phyloP scores from a whole-genome alignment of 2,329 filamentous ascomycete genomes.

The Arthrobotrys sphaeroides region DNA sequence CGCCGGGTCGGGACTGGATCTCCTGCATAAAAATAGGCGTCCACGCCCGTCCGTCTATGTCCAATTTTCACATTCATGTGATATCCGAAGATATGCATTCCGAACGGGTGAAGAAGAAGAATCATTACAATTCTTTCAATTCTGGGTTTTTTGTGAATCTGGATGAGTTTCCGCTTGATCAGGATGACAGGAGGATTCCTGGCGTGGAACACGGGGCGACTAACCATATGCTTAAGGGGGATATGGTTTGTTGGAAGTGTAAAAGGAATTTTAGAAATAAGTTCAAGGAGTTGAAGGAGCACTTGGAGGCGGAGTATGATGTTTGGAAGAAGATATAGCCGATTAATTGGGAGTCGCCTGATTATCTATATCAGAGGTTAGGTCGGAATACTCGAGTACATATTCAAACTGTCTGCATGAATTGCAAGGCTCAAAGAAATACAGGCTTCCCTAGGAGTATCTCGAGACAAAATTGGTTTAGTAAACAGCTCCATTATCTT shows the following conservation, averaged over 20 bases:
- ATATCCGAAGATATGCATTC: conserved; percentile 82
- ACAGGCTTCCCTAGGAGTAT: no score
- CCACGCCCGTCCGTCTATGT: conserved; percentile 90
- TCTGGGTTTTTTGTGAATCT: conserved; percentile 84
- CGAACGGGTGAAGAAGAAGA: conserved; percentile 76
- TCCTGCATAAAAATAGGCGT: conserved; percentile 78
- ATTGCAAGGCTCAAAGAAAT: no score
- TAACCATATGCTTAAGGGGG: conserved; percentile 70
- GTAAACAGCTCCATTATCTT: no score
- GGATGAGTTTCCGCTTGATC: conserved; percentile 78
- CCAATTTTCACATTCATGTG: conserved; percentile 88
- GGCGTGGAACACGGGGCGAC: conserved; percentile 63
- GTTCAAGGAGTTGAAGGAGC: conserved; percentile 77
- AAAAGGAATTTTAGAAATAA: conserved; percentile 75
- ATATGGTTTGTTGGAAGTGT: conserved; percentile 87
- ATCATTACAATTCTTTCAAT: conserved; percentile 86
- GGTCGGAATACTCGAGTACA: no score
- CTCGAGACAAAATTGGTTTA: no score
- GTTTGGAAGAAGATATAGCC: conserved; percentile 70
- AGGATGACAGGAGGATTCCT: conserved; percentile 69
- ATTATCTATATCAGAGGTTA: no score
- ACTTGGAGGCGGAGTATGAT: conserved; percentile 78
- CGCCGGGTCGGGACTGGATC: conserved; percentile 72
- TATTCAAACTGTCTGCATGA: no score
- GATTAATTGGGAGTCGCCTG: no score